Evolutionary conservation across 495 filamentous ascomycete genomes (phyloP).

Genomic region (Neurospora sp.): DNA sequence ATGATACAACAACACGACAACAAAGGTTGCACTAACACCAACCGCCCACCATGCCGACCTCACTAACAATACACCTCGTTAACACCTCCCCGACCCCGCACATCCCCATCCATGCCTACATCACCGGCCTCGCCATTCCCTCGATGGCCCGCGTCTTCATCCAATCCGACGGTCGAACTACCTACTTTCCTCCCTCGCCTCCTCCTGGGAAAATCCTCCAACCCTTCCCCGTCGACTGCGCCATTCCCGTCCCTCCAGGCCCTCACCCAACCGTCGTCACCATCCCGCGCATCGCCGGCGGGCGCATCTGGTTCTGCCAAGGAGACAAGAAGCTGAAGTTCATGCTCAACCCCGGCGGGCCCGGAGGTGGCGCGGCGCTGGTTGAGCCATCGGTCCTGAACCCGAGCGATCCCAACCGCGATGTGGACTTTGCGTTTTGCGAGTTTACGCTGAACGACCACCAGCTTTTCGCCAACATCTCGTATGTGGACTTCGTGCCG

Average conservation of each 20-base stretch:
- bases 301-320: slow-evolving; percentile 56
- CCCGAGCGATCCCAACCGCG: slow-evolving; percentile 54
- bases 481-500: slow-evolving; percentile 63
- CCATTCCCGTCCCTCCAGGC: slow-evolving; percentile 54
- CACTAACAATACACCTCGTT: slow-evolving; percentile 27
- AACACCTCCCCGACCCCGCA: slow-evolving; percentile 23
- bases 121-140: slow-evolving; percentile 35
- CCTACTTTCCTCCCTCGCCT: slow-evolving; percentile 31
- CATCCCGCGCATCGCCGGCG: slow-evolving; percentile 61
- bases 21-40: neutral
- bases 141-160: slow-evolving; percentile 25
- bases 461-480: slow-evolving; percentile 72
- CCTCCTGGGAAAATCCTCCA: slow-evolving; percentile 24
- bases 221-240: slow-evolving; percentile 49
- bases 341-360: slow-evolving; percentile 52
- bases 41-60: slow-evolving; percentile 25
- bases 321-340: slow-evolving; percentile 53
- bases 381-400: slow-evolving; percentile 71
- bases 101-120: slow-evolving; percentile 25
- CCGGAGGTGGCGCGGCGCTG: slow-evolving; percentile 41
- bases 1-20: neutral
- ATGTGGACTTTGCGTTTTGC: slow-evolving; percentile 57
- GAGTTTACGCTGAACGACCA: slow-evolving; percentile 64
- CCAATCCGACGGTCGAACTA: slow-evolving; percentile 18
- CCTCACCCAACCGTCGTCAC: slow-evolving; percentile 40